Base-by-base conservation (phyloP, 441 rosid genomes). In the Sinapis alba region DNA sequence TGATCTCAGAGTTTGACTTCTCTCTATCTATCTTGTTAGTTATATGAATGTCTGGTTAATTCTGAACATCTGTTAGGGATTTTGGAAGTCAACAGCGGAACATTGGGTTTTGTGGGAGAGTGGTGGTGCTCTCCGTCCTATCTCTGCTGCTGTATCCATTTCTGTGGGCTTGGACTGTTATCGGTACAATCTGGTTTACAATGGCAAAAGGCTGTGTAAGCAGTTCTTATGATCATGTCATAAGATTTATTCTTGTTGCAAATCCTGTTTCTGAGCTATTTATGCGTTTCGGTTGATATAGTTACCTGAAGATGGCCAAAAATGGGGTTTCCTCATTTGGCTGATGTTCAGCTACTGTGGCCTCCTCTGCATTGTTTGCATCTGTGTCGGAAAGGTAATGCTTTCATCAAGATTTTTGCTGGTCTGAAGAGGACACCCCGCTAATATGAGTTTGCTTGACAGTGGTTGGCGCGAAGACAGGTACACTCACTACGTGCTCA, bases 311-410 rank as follows among this genome's bases (percentile, higher is more conserved):
- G 90, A 88, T 74, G 98, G 98, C 73, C 97, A 93, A 81, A 96
- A 90, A 83, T 96, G 97, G 97, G 98, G 98, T 66, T 96, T 96
- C 77, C 86, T 96, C 30, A 96, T 96, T 71, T 96, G 99, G 99
- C 85, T 96, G 81, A 81, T 90, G 77, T 92, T 92, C 81, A 96
- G 99, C 84, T 96, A 93, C 84, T 90, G 96, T 83, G 97, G 92
- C 73, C 98, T 96, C 57, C 65, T 94, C 65, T 88, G 92, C 83
- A 80, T 96, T 65, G 92, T 96, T 63, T 87, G 90, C 86, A 87
- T 86, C 85, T 96, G 92, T 41, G 12, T 86, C 60, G 85, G 93
- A 81, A 93, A 92, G 98, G 99, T 96, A 69, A 58, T 23, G 27
- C 34, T 68, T 15, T 62, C 26, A 12, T 68, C 71, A n/a, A 66